Conservation (phyloP, 352 stramenopile species). For the Phytophthora megakarya region DNA sequence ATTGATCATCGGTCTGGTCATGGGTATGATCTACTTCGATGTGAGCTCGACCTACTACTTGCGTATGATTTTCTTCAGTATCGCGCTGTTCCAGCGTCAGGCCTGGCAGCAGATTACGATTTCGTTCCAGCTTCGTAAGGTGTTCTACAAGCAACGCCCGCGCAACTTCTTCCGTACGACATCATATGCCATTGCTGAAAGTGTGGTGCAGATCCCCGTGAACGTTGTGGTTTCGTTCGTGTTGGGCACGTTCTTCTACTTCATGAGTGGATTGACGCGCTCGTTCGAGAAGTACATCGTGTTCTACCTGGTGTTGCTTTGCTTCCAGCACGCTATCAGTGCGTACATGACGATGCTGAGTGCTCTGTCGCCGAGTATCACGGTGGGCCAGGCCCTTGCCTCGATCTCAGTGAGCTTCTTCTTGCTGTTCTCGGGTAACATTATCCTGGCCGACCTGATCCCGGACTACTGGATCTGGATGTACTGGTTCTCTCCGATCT, state of each 20-base stretch:
- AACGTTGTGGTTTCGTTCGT: constrained; percentile 69
- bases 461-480: constrained; percentile 81
- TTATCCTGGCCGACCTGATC: constrained; percentile 71
- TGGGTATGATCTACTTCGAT: constrained; percentile 82
- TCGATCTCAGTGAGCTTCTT: constrained; percentile 67
- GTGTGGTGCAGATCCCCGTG: constrained; percentile 65
- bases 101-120: constrained; percentile 78
- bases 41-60: constrained; percentile 63
- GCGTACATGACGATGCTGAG: constrained; percentile 73
- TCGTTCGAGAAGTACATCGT: constrained; percentile 77
- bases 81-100: constrained; percentile 72
- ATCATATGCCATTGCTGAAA: constrained; percentile 80
- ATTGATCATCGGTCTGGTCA: constrained; percentile 75
- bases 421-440: constrained; percentile 80
- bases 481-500: constrained; percentile 74
- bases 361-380: constrained; percentile 61
- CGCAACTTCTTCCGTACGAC: constrained; percentile 90
- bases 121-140: constrained; percentile 73
- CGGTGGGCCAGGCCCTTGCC: constrained; percentile 52
- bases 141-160: constrained; percentile 92
- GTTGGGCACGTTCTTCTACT: constrained; percentile 85
- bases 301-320: constrained; percentile 76
- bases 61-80: constrained; percentile 76
- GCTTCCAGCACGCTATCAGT: constrained; percentile 75
- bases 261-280: constrained; percentile 82